Conservation (phyloP, 1,139 yeast species). For the Suhomyces bribrorum region DNA sequence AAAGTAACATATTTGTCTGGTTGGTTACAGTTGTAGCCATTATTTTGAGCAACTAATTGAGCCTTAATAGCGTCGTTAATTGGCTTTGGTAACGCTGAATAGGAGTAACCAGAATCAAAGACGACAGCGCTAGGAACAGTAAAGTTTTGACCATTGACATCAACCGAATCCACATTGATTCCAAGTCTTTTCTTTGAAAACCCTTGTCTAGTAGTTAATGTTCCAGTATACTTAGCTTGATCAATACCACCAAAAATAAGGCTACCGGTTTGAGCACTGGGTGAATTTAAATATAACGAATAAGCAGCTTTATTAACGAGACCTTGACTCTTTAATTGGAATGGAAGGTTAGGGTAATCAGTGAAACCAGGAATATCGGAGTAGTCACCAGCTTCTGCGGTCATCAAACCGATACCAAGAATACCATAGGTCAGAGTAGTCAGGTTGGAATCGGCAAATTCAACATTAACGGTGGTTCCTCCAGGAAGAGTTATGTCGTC, state of each 20-base stretch:
- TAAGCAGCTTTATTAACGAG: constrained; percentile 21
- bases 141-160: neutral
- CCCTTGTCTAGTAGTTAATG: constrained; percentile 13
- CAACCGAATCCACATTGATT: constrained; percentile 2
- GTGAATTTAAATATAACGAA: constrained; percentile 22
- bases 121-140: neutral
- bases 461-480: constrained; percentile 14
- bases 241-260: constrained; percentile 26
- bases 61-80: neutral
- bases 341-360: constrained; percentile 23
- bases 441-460: constrained; percentile 22
- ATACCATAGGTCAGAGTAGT: constrained; percentile 19
- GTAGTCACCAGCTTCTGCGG: neutral
- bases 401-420: constrained; percentile 42
- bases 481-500: constrained; percentile 18
- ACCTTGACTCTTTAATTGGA: constrained; percentile 23
- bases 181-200: constrained; percentile 1
- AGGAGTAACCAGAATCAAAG: constrained; percentile 9
- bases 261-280: constrained; percentile 15
- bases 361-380: neutral
- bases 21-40: constrained; percentile 1
- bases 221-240: constrained; percentile 20
- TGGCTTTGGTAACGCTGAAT: neutral
- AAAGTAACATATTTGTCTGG: constrained; percentile 1
- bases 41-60: neutral